Percentiles rank a stretch among this genome's conserved stretches.
phyloP scores from a whole-genome alignment of 2,329 filamentous ascomycete genomes.

The Cladosporium cucumerinum region DNA sequence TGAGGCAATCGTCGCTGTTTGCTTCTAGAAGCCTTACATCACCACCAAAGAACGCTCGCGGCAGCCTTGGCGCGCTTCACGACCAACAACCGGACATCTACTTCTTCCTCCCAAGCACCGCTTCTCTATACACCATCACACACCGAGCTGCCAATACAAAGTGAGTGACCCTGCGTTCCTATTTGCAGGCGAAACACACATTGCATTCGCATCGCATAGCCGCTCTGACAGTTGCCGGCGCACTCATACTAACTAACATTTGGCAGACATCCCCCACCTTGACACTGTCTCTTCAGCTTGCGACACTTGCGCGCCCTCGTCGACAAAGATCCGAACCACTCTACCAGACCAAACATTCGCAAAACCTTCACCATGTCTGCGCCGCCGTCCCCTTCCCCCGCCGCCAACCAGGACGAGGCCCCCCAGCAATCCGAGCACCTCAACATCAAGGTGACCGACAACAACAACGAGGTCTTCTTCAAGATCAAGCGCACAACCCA shows the following conservation, averaged over 20 bases:
- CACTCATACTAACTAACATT: not conserved
- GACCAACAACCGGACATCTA: not conserved
- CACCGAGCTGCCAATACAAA: not conserved
- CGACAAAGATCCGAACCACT: not conserved
- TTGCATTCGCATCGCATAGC: not conserved
- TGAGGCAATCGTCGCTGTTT: not conserved
- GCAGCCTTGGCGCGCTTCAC: slow-evolving; percentile 1
- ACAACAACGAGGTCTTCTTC: slow-evolving; percentile 99
- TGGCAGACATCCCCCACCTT: not conserved
- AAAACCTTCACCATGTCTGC: slow-evolving; percentile 47
- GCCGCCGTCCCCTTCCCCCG: slow-evolving; percentile 31
- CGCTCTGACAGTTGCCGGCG: not conserved
- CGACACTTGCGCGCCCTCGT: not conserved
- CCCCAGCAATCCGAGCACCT: slow-evolving; percentile 69
- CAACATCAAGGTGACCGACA: slow-evolving; percentile 99
- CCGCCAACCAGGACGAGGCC: slow-evolving; percentile 42
- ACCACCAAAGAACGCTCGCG: not conserved
- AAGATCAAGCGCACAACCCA: slow-evolving; percentile 98
- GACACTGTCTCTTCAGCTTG: not conserved
- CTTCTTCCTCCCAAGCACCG: not conserved
- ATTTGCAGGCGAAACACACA: not conserved
- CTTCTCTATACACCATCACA: not conserved
- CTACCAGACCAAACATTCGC: slow-evolving; percentile 1
- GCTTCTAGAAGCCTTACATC: not conserved
- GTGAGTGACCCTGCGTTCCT: not conserved